Evolutionary conservation across 192 early-diverging fungal species (phyloP), one percentile per base, ranked within the genome.

Genomic region (Podila minutissima): DNA sequence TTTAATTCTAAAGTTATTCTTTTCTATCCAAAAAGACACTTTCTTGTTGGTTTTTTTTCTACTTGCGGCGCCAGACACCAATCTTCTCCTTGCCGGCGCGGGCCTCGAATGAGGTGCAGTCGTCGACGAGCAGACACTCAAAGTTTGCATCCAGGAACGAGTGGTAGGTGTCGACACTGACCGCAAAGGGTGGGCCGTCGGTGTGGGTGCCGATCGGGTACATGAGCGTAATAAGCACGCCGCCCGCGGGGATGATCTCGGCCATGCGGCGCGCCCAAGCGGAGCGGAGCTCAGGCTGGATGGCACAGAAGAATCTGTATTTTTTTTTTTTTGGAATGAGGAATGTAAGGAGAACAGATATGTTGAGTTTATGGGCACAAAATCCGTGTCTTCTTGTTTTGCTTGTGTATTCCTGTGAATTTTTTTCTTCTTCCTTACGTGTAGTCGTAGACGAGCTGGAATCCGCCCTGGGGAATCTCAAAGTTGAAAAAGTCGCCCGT

Each of bases 391-490:
- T 51, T 15, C 5, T 51, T 51, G 50, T 6, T 22, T 53, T 53
- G 51, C 49, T 53, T 17, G 17, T 19, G 51, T 9, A 1, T n/a
- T 51, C 29, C 20, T 51, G 13, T 15, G 13, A 22, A 9, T n/a
- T 20, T 0, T 53, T 22, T n/a, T 53, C 4, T 24, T 22, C 20
- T 22, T 22, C 62, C 84, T 75, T 85, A 90, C 85, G 94, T 95
- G 74, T 95, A 94, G 82, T 97, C 95, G 61, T 90, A 95, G 5
- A 94, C 86, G 19, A 97, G 83, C 59, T 92, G 89, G 85, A 88
- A 96, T 61, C 87, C 86, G 37, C 69, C 85, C 3, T 66, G 67
- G 12, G 90, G 88, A 1, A 83, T 73, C 2, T 84, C 70, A 75
- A 92, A 93, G 20, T 84, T 84, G 82, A 93, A 96, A 82, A 96